These are phyloP conservation scores for Blastomyces emzantsi DNA, from an alignment of 2,329 filamentous ascomycete species.

Conservation along the genomic window DNA sequence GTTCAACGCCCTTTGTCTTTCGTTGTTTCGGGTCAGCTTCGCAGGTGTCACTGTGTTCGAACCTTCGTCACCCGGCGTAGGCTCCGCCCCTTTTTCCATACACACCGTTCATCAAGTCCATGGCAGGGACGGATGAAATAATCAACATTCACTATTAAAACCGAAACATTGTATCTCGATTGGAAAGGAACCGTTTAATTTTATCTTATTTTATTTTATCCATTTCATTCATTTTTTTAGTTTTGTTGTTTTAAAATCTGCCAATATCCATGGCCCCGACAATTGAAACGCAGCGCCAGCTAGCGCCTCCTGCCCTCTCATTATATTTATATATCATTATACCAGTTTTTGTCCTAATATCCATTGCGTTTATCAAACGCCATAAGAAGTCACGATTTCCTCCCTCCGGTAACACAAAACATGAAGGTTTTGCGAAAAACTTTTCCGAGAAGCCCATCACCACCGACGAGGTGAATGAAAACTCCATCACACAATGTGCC, in stretches of 20 bases:
- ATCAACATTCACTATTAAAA: neutral
- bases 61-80: neutral
- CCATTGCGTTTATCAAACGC: constrained; percentile 1
- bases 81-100: neutral
- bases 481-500: neutral
- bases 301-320: neutral
- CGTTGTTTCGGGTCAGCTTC: neutral
- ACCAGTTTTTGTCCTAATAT: constrained; percentile 1
- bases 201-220: neutral
- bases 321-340: constrained; percentile 1
- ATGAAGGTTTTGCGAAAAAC: neutral
- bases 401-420: neutral
- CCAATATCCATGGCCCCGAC: constrained; percentile 2
- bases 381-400: neutral
- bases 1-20: neutral
- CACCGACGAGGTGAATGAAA: neutral
- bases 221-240: neutral
- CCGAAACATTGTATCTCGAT: neutral
- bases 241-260: neutral
- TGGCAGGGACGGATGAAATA: neutral
- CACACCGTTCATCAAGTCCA: neutral
- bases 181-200: neutral
- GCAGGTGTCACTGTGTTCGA: neutral
- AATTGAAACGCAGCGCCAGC: neutral
- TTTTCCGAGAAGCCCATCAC: neutral